These are phyloP conservation scores for Asterionellopsis glacialis DNA, from an alignment of 108 stramenopile genomes.

Conservation along the genomic window DNA sequence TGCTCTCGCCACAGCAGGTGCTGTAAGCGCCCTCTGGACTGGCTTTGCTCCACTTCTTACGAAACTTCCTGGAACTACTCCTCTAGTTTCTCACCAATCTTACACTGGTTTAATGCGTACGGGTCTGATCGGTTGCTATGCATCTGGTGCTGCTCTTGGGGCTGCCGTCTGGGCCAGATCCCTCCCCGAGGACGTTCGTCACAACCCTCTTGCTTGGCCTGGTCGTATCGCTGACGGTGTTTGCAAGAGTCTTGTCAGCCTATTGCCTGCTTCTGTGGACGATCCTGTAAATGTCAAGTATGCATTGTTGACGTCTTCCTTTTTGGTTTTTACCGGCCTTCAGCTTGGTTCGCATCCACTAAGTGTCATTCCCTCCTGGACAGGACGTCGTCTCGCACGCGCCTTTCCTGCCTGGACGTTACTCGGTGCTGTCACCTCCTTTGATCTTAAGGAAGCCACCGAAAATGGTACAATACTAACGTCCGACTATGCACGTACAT, in stretches of 20 bases:
- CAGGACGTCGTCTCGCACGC: slow-evolving; percentile 12
- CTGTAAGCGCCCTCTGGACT: not conserved
- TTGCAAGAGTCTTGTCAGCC: no score
- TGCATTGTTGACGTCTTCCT: slow-evolving; percentile 7
- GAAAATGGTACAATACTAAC: slow-evolving; percentile 10
- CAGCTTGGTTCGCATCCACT: slow-evolving; percentile 5
- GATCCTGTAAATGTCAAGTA: slow-evolving; percentile 28
- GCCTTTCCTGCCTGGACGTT: slow-evolving; percentile 20
- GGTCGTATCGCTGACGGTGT: no score
- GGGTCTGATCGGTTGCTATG: not conserved
- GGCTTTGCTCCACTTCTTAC: slow-evolving; percentile 12
- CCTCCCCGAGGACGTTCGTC: no score
- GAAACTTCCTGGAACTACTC: slow-evolving; percentile 14
- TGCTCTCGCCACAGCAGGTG: no score
- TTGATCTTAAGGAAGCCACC: slow-evolving; percentile 21
- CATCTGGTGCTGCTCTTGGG: no score
- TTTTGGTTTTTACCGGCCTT: slow-evolving; percentile 17
- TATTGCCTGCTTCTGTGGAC: not conserved
- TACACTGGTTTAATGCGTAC: slow-evolving; percentile 11
- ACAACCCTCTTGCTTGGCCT: no score
- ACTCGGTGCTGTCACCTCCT: slow-evolving; percentile 11
- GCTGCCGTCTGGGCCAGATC: no score
- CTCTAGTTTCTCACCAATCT: slow-evolving; percentile 6
- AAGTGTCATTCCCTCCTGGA: slow-evolving; percentile 20
- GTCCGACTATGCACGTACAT: not conserved